phyloP scores from a whole-genome alignment of 495 filamentous ascomycete species.

The Cercophora sp. region DNA sequence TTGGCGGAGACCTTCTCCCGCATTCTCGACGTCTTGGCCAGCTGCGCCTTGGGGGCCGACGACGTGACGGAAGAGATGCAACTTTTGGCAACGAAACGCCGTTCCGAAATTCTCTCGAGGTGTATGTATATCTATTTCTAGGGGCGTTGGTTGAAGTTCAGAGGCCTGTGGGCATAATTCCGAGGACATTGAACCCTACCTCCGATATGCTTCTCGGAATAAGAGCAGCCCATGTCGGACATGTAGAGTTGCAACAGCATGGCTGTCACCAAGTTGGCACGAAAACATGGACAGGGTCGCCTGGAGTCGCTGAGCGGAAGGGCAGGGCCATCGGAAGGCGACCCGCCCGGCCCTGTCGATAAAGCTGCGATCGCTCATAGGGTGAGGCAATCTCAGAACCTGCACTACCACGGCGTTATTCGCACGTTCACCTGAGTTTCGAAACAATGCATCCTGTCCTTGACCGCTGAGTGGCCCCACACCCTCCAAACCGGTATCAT shows the following conservation, averaged over 20 bases:
- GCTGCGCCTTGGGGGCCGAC: not conserved
- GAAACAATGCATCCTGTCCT: slow-evolving; percentile 9
- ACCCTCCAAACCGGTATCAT: slow-evolving; percentile 14
- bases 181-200: too few relatives aligned
- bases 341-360: not conserved
- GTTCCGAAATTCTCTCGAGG: too few relatives aligned
- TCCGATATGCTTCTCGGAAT: too few relatives aligned
- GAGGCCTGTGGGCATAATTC: too few relatives aligned
- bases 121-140: too few relatives aligned
- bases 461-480: slow-evolving; percentile 7
- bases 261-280: too few relatives aligned
- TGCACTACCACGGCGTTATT: slow-evolving; percentile 5
- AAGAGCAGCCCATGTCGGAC: too few relatives aligned
- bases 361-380: not conserved
- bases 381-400: not conserved
- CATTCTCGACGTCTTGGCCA: not conserved
- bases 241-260: too few relatives aligned
- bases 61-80: too few relatives aligned
- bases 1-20: slow-evolving; percentile 2
- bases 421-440: slow-evolving; percentile 1
- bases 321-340: not conserved
- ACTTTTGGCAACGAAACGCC: too few relatives aligned
- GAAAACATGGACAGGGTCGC: not conserved
- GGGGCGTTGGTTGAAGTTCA: too few relatives aligned
- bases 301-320: not conserved